phyloP scores from a whole-genome alignment of 345 rosid species.

The Kandelia obovata region DNA sequence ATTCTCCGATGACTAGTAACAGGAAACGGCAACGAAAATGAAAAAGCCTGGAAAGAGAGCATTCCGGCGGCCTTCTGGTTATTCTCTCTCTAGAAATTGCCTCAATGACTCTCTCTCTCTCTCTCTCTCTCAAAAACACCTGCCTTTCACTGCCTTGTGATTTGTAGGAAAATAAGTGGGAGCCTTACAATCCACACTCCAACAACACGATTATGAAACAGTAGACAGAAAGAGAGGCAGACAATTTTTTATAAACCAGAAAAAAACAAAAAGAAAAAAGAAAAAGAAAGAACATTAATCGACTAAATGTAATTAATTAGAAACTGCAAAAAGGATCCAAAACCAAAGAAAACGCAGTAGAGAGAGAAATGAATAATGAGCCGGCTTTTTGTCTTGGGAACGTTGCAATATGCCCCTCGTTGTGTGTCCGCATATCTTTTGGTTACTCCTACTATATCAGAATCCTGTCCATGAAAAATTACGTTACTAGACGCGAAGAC shows the following conservation, averaged over 20 bases:
- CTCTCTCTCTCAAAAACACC: not conserved
- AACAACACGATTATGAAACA: not conserved
- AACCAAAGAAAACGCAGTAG: not conserved
- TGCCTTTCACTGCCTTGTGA: not conserved
- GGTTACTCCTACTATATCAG: not conserved
- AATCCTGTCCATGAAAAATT: too few relatives aligned
- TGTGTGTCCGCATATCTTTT: not conserved
- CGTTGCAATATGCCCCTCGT: slow-evolving; percentile 13
- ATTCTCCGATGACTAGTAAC: not conserved
- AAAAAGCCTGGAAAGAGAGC: slow-evolving; percentile 5
- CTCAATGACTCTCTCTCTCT: not conserved
- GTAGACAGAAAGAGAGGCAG: not conserved
- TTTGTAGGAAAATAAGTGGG: not conserved
- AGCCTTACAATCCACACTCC: not conserved
- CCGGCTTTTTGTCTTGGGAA: slow-evolving; percentile 21
- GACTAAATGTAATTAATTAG: not conserved
- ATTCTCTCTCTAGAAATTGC: not conserved
- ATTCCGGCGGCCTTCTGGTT: not conserved
- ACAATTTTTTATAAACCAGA: not conserved
- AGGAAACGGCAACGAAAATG: not conserved
- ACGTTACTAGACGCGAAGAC: too few relatives aligned
- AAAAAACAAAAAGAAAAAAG: not conserved
- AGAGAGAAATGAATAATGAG: not conserved
- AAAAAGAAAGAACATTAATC: too few relatives aligned
- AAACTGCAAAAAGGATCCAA: not conserved